Base-by-base conservation (phyloP, 352 stramenopile species). In the Globisporangium echinulatum region DNA sequence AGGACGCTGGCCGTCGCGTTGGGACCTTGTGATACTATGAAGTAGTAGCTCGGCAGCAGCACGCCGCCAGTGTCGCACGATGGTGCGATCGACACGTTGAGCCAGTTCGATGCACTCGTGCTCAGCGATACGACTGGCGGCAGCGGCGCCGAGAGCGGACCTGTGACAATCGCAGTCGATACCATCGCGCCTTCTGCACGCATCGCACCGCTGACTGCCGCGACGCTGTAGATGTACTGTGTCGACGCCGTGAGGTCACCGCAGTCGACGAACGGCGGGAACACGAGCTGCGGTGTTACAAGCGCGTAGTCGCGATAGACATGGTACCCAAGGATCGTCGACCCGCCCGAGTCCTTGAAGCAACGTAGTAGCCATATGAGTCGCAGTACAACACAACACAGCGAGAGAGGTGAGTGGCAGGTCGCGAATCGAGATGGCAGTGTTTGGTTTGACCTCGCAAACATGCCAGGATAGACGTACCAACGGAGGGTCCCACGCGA, bases 281-380 rank as follows among this genome's bases (percentile, higher is more conserved):
- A 36, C 14, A 80, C 55, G 13, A 70, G 58, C 19, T 63, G 43
- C 3, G 59, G 36, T 0, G 67, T 79, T 37, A 85, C 43, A 9
- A 78, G 48, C 53, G 66, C 51, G 15, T 83, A 85, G 59, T 90
- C 66, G 10, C 80, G 74, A 64, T 88, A 90, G 0, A 90, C 69
- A 1, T 58, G 54, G 63, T 90, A 90, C 4, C 80, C 80, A 46
- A 70, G 4, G 58, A 88, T 69, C 2, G 43, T 50, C 2, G 66
- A 62, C 5, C 74, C 74, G 48, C 74, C 71, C 14, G 63, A 65
- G 48, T 82, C 69, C 73, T 81, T 33, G 25, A 33, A 33, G 25
- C 25, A 33, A 33, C 25, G 25, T 1, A 33, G 25, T 25, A 33
- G 25, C 25, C 25, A 33, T 33, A 33, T 33, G 25, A 52, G 6